These are phyloP conservation scores for Hyphopichia buzzinii DNA, from an alignment of 1,139 yeast genomes.

Conservation along the genomic window DNA sequence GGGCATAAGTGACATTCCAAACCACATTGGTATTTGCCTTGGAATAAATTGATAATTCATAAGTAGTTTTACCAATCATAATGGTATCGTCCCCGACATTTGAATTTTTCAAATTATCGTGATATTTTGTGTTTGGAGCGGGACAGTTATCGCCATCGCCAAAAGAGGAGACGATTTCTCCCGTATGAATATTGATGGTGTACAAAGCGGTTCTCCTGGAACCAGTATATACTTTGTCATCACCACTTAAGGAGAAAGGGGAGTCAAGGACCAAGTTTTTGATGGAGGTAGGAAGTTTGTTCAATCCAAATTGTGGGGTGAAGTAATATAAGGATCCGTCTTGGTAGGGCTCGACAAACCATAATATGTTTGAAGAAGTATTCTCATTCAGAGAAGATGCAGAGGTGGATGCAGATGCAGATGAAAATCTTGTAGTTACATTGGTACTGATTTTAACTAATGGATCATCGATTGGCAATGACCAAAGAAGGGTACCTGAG, in stretches of 20 bases:
- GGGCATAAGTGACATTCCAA: slow-evolving; percentile 86
- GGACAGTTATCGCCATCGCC: slow-evolving; percentile 48
- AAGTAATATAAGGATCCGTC: slow-evolving; percentile 89
- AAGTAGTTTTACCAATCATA: slow-evolving; percentile 51
- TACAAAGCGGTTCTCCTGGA: slow-evolving; percentile 73
- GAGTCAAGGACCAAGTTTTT: slow-evolving; percentile 77
- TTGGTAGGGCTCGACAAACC: slow-evolving; percentile 90
- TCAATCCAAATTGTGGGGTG: slow-evolving; percentile 73
- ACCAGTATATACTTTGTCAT: slow-evolving; percentile 90
- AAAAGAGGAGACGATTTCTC: slow-evolving; percentile 70
- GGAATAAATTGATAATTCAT: slow-evolving; percentile 50
- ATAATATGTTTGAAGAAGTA: slow-evolving; percentile 33
- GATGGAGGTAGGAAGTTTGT: slow-evolving; percentile 79
- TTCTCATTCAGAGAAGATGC: slow-evolving; percentile 21
- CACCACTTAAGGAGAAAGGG: slow-evolving; percentile 78
- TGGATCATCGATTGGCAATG: slow-evolving; percentile 55
- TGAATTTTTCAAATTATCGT: slow-evolving; percentile 8
- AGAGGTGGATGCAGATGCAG: slow-evolving; percentile 11
- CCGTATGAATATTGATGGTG: slow-evolving; percentile 71
- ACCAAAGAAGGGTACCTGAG: slow-evolving; percentile 80
- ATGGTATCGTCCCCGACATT: slow-evolving; percentile 25
- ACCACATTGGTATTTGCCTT: slow-evolving; percentile 54
- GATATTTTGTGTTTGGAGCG: slow-evolving; percentile 22
- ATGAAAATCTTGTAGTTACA: slow-evolving; percentile 6
- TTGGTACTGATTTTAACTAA: slow-evolving; percentile 46